Evolutionary conservation across 2,329 filamentous ascomycete species (phyloP), one percentile per base, ranked within the genome.

Genomic region (Fusarium mangiferae): DNA sequence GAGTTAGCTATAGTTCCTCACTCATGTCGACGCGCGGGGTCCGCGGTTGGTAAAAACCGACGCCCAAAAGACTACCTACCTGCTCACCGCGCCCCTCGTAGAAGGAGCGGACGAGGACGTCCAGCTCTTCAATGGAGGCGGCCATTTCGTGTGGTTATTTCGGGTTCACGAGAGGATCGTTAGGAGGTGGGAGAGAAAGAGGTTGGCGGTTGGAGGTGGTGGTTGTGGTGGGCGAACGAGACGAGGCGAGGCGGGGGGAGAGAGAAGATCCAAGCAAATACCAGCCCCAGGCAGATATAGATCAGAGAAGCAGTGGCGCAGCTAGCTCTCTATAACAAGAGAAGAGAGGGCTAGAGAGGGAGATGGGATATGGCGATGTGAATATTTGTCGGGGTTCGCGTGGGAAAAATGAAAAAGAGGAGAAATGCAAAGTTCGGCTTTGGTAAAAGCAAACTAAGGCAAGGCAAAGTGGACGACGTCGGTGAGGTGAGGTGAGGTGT

Each of bases 21-120:
- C 54, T 62, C 62, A 51, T 58, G 39, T 62, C 66, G 49, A 73
- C 72, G 68, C 72, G 72, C 72, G 74, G 62, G 75, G 73, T 73
- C 63, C 70, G 54, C 54, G 67, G 59, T 66, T 57, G 4, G 72
- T 61, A 64, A 78, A 77, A 75, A 24, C 68, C 70, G 48, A 62
- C 48, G 44, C 36, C 58, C 45, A 66, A 35, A 35, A 57, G 45
- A 63, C 42, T 41, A 65, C 92, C 80, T 88, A 97, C 95, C 88
- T 95, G 90, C 71, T 98, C 94, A 79, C 96, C 96, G 84, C 96
- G 93, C 83, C 95, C 95, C 87, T 98, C 96, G 82, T 98, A 99
- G 86, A 99, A 98, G 87, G 94, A 91, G 83, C 94, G 95, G 89
- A 98, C 96, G 77, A 95, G 96, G 84, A 89, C 92, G 90, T 99